These are phyloP conservation scores for Pleurotus tuber-regium DNA, from an alignment of 768 basidiomycete genomes.

Conservation along the genomic window DNA sequence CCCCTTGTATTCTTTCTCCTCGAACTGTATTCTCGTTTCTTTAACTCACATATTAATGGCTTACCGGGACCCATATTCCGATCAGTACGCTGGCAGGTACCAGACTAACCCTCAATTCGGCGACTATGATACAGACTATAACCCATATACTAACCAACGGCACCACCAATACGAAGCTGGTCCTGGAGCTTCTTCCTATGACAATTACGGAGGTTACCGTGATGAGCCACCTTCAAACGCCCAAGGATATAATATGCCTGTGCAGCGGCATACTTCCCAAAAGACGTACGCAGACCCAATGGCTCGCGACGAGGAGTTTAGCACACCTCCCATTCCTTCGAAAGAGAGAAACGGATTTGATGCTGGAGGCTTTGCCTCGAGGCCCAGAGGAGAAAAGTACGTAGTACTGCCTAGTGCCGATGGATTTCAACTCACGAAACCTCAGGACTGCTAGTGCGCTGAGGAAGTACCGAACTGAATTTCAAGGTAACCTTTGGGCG, in stretches of 20 bases:
- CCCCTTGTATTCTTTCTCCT: slow-evolving; percentile 1
- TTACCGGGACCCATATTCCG: slow-evolving; percentile 51
- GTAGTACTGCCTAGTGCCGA: slow-evolving; percentile 7
- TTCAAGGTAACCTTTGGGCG: slow-evolving; percentile 68
- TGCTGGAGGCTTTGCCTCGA: slow-evolving; percentile 38
- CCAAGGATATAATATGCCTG: slow-evolving; percentile 6
- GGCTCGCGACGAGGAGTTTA: slow-evolving; percentile 12
- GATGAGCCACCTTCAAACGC: slow-evolving; percentile 31
- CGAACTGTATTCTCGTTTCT: neutral
- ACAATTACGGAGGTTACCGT: slow-evolving; percentile 34
- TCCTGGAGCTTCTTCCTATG: slow-evolving; percentile 16
- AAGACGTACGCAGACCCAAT: neutral
- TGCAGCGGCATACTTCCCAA: slow-evolving; percentile 12
- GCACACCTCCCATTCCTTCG: slow-evolving; percentile 6
- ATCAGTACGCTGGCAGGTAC: slow-evolving; percentile 15
- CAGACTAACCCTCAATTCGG: slow-evolving; percentile 21
- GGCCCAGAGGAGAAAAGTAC: slow-evolving; percentile 27
- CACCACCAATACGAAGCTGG: slow-evolving; percentile 41
- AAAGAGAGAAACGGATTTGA: slow-evolving; percentile 39
- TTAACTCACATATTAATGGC: too few relatives aligned
- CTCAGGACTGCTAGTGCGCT: slow-evolving; percentile 39
- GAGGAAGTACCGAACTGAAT: slow-evolving; percentile 51
- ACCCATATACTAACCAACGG: slow-evolving; percentile 43
- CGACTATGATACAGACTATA: slow-evolving; percentile 33
- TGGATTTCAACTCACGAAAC: neutral